Evolutionary conservation across 495 filamentous ascomycete species (phyloP), one percentile per base, ranked within the genome.

Genomic region (Lindgomyces ingoldianus): DNA sequence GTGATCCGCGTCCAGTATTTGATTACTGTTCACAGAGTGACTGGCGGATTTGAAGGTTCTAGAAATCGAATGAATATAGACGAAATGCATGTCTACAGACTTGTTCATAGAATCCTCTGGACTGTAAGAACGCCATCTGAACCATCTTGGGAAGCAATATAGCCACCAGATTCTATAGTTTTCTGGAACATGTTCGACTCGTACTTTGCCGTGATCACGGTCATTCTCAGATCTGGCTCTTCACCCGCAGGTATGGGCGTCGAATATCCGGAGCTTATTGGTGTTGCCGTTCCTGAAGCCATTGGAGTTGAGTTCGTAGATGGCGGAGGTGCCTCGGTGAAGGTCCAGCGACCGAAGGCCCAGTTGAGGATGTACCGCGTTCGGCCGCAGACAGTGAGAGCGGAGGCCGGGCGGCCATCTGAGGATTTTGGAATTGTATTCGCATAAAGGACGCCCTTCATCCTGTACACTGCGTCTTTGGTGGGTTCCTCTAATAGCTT

Each of bases 321-420:
- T 1, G 72, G 63, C 46, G 75, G 70, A 2, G 77, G 68, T 36
- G 80, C 79, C 45, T 57, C 80, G 4, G 92, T 93, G 70, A 90
- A 93, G 1, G 85, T 96, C 94, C 94, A 97, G 18, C 94, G 82
- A 6, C 91, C 93, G 76, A 98, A 98, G 0, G 94, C 95, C 94
- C 94, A 98, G 73, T 98, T 98, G 46, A 98, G 81, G 48, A 97
- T 95, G 72, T 92, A 96, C 62, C 84, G 75, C 58, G 56, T 41
- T 30, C 70, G 63, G 47, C 65, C 64, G 22, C 41, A 24, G 18
- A 57, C 70, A 0, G 49, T 47, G 1, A 64, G 45, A 10, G 39
- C 36, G n/a, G 64, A 61, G 2, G 22, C 57, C 55, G 64, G 9
- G 10, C 83, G 81, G 44, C 82, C 84, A 53, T 86, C 82, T 18